These are phyloP conservation scores for Actinomucor elegans DNA, from an alignment of 371 early-diverging fungal species.

Conservation along the genomic window DNA sequence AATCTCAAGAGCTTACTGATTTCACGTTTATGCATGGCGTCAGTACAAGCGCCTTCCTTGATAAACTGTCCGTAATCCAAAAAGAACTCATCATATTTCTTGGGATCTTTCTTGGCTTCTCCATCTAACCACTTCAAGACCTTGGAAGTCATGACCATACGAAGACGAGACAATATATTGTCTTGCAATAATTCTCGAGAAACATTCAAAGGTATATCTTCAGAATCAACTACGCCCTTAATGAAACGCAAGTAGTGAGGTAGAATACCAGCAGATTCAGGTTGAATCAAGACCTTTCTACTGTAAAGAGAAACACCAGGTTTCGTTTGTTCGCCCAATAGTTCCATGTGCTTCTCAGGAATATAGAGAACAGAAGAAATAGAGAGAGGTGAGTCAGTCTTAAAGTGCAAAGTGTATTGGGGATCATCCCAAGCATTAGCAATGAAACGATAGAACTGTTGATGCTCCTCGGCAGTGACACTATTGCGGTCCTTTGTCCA, in stretches of 20 bases:
- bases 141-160: slow-evolving; percentile 68
- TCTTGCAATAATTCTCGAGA: slow-evolving; percentile 97
- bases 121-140: slow-evolving; percentile 77
- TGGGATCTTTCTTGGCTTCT: slow-evolving; percentile 69
- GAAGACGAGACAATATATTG: slow-evolving; percentile 71
- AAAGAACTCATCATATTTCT: slow-evolving; percentile 82
- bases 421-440: slow-evolving; percentile 75
- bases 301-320: slow-evolving; percentile 81
- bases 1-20: slow-evolving; percentile 88
- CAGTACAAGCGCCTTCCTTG: slow-evolving; percentile 93
- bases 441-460: slow-evolving; percentile 86
- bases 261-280: slow-evolving; percentile 71
- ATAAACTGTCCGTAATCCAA: slow-evolving; percentile 78
- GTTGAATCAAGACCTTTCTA: slow-evolving; percentile 80
- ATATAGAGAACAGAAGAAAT: slow-evolving; percentile 74
- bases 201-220: slow-evolving; percentile 97
- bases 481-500: slow-evolving; percentile 88
- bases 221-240: slow-evolving; percentile 94
- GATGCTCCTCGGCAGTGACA: slow-evolving; percentile 88
- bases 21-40: slow-evolving; percentile 65
- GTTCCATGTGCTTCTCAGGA: slow-evolving; percentile 72
- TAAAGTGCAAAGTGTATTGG: slow-evolving; percentile 72
- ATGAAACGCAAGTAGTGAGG: slow-evolving; percentile 82
- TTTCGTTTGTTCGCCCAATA: slow-evolving; percentile 63
- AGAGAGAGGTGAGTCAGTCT: slow-evolving; percentile 78